Base-by-base conservation (phyloP, 345 rosid species). In the Punica granatum region DNA sequence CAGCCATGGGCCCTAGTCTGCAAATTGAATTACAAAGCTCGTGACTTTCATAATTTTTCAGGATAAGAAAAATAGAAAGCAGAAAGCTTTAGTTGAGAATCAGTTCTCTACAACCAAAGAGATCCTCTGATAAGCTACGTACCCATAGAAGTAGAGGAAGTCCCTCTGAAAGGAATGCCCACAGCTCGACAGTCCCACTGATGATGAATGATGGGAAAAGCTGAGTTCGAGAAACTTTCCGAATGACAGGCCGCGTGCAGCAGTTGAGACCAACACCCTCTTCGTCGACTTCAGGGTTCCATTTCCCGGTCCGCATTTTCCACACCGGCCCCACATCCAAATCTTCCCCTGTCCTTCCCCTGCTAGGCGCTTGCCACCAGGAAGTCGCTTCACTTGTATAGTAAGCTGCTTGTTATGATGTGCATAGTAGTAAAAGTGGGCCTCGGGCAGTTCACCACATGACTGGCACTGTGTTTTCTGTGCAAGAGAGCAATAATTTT, bases 321-420 rank as follows among this genome's bases (percentile, higher is more conserved):
- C 82, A 71, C 98, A 94, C 34, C 90, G 68, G 75, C 96, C 83
- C 99, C 99, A 94, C 99, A 91, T 94, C 99, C 99, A 94, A 67
- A 94, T 76, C 82, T 91, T 91, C 72, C 90, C 90, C 76, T 85
- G 80, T 39, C 68, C 80, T 76, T 84, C 90, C 67, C 96, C 93
- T 32, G 96, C 73, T 73, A 91, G 80, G 68, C 41, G 33, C 69
- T 81, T 85, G 31, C 58, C 66, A 6, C 2, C 19, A 6, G 80
- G 68, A 70, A 82, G 83, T 67, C 76, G 82, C 73, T 84, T 89
- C 73, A 86, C 88, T 79, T 73, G 84, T 75, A 94, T 82, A 15
- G 88, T 86, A 9, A 94, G 88, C 76, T 89, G 98, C 84, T 82
- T 83, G 74, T 82, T 77, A 34, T 79, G 92, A 81, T 91, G 92